Percentiles rank a stretch among this genome's conserved stretches.
Conservation (phyloP, 2,329 filamentous ascomycete genomes). For the Ceratocystis destructans region DNA sequence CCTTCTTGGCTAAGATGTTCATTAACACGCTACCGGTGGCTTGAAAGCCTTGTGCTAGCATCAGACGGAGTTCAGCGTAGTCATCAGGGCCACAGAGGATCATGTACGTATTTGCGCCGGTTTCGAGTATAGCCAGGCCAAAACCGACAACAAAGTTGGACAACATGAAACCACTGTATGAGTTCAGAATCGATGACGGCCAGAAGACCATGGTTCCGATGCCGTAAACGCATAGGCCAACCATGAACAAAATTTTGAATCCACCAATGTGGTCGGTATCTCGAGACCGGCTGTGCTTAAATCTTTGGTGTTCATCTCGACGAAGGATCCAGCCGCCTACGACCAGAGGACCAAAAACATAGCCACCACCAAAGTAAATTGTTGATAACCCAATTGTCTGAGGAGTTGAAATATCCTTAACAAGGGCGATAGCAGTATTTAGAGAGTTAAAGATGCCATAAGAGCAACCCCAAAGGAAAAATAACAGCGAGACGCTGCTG, state of each 20-base stretch:
- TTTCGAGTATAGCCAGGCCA: slow-evolving; percentile 64
- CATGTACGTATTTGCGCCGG: slow-evolving; percentile 63
- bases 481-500: slow-evolving; percentile 62
- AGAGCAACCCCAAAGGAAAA: slow-evolving; percentile 81
- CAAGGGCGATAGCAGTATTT: slow-evolving; percentile 53
- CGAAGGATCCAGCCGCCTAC: slow-evolving; percentile 59
- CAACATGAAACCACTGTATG: slow-evolving; percentile 65
- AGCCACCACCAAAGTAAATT: slow-evolving; percentile 57
- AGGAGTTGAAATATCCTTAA: slow-evolving; percentile 46
- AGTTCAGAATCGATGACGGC: slow-evolving; percentile 61
- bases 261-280: slow-evolving; percentile 41
- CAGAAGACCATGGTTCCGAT: slow-evolving; percentile 73
- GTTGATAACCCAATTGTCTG: slow-evolving; percentile 55
- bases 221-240: slow-evolving; percentile 61
- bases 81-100: slow-evolving; percentile 57
- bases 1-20: slow-evolving; percentile 56
- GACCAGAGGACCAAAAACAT: slow-evolving; percentile 54
- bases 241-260: slow-evolving; percentile 69
- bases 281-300: slow-evolving; percentile 26
- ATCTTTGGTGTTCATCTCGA: slow-evolving; percentile 47
- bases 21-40: slow-evolving; percentile 61
- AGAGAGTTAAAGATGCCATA: slow-evolving; percentile 77
- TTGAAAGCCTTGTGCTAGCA: slow-evolving; percentile 63
- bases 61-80: slow-evolving; percentile 60
- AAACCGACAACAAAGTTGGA: slow-evolving; percentile 63